Base-by-base conservation (phyloP, 805 yeast species). In the Yarrowia sp. region DNA sequence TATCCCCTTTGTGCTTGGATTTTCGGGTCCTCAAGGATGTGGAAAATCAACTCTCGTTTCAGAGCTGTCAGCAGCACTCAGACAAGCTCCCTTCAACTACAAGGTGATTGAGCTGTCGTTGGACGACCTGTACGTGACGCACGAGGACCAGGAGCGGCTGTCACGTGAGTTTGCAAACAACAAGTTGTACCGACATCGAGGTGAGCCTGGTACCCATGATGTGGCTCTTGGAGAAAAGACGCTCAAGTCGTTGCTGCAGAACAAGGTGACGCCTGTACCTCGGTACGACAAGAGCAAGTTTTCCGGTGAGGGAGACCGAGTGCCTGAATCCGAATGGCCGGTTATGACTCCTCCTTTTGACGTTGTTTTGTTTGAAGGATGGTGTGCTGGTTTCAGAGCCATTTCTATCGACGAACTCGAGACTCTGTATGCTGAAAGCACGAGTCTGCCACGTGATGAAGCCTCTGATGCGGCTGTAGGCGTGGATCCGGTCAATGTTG, bases 121-220 rank as follows among this genome's bases (percentile, higher is more conserved):
- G 69, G 99, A 93, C 76, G 98, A 95, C 75, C 84, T 90, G 66
- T 93, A 93, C 73, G 77, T 90, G 43, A 84, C 90, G 0, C 86
- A 84, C 72, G 74, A 72, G 8, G 87, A 86, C 17, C 97, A 91
- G 71, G 66, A 65, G 31, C 66, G 67, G 36, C 71, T 92, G 28
- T 81, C 82, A 1, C 42, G 67, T 6, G 63, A 66, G 13, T 75
- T 78, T 66, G 72, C 78, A 0, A 80, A 75, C 13, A 89, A 90
- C 72, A 73, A 75, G 39, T 76, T 93, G 53, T 71, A 90, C 15
- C 82, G 80, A 66, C 96, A 96, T 2, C 78, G 98, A 31, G 98
- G 98, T 0, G 79, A 90, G 14, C 98, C 98, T 0, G 98, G 98
- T 0, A 93, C 98, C 0, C 99, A 93, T 74, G 98, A 93, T 71